Conservation (phyloP, 2,329 filamentous ascomycete species). For the Aspergillus fijiensis region DNA sequence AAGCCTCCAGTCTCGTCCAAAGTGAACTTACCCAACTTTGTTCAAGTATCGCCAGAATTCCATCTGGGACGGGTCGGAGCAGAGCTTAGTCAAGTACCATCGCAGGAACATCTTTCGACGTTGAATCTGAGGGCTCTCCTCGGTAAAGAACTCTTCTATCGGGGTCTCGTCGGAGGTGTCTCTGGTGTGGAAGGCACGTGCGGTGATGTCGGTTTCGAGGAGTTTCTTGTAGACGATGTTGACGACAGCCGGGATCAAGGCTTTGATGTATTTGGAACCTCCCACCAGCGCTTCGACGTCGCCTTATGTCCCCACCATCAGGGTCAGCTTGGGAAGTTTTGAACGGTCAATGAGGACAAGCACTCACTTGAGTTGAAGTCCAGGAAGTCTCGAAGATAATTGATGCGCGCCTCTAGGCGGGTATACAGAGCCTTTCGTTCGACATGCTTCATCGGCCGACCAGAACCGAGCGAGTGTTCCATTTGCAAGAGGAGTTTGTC, state of each 20-base stretch:
- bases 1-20: no score
- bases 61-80: conserved; percentile 70
- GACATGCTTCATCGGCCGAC: conserved; percentile 55
- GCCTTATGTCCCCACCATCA: conserved; percentile 43
- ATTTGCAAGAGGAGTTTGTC: conserved; percentile 3
- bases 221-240: conserved; percentile 84
- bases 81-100: conserved; percentile 73
- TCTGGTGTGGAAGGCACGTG: conserved; percentile 67
- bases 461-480: conserved; percentile 17
- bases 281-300: conserved; percentile 69
- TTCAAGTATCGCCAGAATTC: conserved; percentile 83
- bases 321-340: not conserved
- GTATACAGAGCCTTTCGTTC: conserved; percentile 71
- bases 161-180: conserved; percentile 65
- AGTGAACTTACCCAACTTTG: conserved; percentile 66
- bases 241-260: conserved; percentile 78
- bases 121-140: conserved; percentile 71
- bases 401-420: conserved; percentile 66
- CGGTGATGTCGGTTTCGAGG: conserved; percentile 77
- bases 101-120: conserved; percentile 74
- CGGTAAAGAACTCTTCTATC: conserved; percentile 61
- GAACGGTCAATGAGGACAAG: not conserved
- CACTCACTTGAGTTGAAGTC: conserved; percentile 69
- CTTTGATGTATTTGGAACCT: conserved; percentile 74
- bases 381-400: conserved; percentile 72